Evolutionary conservation across 2,329 filamentous ascomycete species (phyloP).

Genomic region (Aspergillus brasiliensis): DNA sequence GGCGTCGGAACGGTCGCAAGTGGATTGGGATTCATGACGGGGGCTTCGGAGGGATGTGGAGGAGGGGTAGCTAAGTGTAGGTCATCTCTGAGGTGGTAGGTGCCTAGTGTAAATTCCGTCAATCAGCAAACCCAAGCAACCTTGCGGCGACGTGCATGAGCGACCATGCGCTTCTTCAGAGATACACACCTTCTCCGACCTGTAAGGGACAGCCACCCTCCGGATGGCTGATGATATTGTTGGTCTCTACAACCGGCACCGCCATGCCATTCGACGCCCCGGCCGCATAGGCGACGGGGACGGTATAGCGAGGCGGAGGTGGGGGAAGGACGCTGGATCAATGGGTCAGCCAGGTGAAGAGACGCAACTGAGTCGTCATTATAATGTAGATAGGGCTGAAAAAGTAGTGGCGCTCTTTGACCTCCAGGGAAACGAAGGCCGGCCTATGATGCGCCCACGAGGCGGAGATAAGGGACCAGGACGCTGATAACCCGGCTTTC

Average conservation of each 20-base stretch:
- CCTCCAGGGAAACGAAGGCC: not conserved
- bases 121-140: not conserved
- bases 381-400: not conserved
- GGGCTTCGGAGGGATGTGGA: slow-evolving; percentile 91
- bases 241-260: slow-evolving; percentile 84
- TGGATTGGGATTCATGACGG: slow-evolving; percentile 83
- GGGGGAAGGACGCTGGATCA: slow-evolving; percentile 73
- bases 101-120: slow-evolving; percentile 59
- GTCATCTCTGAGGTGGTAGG: slow-evolving; percentile 88
- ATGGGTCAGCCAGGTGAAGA: slow-evolving; percentile 18
- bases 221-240: slow-evolving; percentile 81
- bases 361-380: slow-evolving; percentile 12
- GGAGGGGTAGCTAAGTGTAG: slow-evolving; percentile 90
- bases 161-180: not conserved
- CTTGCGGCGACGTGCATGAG: not conserved
- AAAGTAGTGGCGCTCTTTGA: not conserved
- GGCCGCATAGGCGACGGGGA: slow-evolving; percentile 71
- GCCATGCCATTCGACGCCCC: slow-evolving; percentile 68
- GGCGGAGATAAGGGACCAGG: slow-evolving; percentile 6
- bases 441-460: not conserved
- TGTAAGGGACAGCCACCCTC: slow-evolving; percentile 86
- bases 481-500: not conserved
- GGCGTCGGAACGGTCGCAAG: slow-evolving; percentile 81
- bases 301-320: slow-evolving; percentile 81
- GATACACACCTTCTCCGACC: slow-evolving; percentile 81